Evolutionary conservation across 1,284 basidiomycete genomes (phyloP).

Genomic region (Boletellus deceptivus): DNA sequence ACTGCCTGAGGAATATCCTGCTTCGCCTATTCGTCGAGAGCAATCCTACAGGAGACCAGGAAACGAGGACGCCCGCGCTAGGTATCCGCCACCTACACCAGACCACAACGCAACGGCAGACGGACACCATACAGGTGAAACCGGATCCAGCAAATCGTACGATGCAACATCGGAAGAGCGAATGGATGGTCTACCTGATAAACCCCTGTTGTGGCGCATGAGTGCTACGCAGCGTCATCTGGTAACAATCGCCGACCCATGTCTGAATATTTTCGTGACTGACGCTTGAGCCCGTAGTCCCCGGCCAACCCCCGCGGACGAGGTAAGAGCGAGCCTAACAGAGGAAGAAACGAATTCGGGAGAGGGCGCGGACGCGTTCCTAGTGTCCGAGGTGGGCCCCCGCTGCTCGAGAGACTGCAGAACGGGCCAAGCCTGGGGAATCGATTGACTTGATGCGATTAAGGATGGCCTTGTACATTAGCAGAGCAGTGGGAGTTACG

Average conservation of each 20-base stretch:
- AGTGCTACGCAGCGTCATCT: slow-evolving; percentile 16
- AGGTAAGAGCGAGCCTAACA: slow-evolving; percentile 19
- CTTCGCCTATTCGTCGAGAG: slow-evolving; percentile 9
- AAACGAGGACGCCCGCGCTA: slow-evolving; percentile 12
- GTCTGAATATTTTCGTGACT: background rate
- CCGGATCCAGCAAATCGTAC: slow-evolving; percentile 9
- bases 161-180: slow-evolving; percentile 17
- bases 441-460: slow-evolving; percentile 21
- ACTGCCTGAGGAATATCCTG: background rate
- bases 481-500: slow-evolving; percentile 6
- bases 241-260: slow-evolving; percentile 14
- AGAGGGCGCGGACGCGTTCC: slow-evolving; percentile 25
- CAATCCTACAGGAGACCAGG: slow-evolving; percentile 12
- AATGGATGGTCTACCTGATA: slow-evolving; percentile 14
- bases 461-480: slow-evolving; percentile 4
- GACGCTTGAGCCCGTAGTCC: slow-evolving; percentile 8
- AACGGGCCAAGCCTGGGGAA: slow-evolving; percentile 15
- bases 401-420: slow-evolving; percentile 22
- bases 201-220: slow-evolving; percentile 28
- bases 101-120: slow-evolving; percentile 2
- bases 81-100: slow-evolving; percentile 9
- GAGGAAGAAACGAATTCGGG: slow-evolving; percentile 20
- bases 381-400: slow-evolving; percentile 12
- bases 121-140: slow-evolving; percentile 6
- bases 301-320: slow-evolving; percentile 20